These are phyloP conservation scores for Plantago coronopus DNA, from an alignment of 305 asterid species.

Conservation along the genomic window DNA sequence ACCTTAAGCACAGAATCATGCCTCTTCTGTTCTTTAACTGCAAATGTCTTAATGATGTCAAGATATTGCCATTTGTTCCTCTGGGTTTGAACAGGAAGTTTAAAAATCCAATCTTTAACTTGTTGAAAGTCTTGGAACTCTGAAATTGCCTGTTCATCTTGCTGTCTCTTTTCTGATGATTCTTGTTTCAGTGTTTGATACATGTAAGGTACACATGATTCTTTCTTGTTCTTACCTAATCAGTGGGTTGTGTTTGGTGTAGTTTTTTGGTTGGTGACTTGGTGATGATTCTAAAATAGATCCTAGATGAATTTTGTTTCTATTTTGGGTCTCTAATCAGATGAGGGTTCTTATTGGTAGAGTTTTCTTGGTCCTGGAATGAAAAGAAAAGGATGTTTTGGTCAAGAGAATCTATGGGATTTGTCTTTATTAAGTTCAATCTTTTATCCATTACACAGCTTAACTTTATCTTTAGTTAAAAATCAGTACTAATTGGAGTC, in stretches of 20 bases:
- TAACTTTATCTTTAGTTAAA: constrained; percentile 2
- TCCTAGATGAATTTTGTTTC: not conserved
- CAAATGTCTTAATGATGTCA: not conserved
- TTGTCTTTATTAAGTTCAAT: not conserved
- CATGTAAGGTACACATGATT: no score
- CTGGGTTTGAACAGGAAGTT: not conserved
- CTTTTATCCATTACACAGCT: not conserved
- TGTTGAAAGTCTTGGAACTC: not conserved
- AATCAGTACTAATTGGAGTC: not conserved
- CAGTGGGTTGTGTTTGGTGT: no score
- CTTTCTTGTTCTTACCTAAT: no score
- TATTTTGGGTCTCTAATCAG: not conserved
- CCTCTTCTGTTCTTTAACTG: not conserved
- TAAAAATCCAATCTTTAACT: not conserved
- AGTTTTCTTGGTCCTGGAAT: not conserved
- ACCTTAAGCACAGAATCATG: not conserved
- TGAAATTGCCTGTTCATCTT: not conserved
- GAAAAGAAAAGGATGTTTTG: constrained; percentile 6
- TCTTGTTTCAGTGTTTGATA: not conserved
- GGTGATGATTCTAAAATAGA: not conserved
- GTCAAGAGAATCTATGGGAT: not conserved
- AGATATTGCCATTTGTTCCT: not conserved
- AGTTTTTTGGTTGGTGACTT: no score
- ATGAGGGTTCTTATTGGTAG: not conserved
- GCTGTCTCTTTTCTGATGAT: not conserved